These are phyloP conservation scores for Prototheca stagnorum DNA, from an alignment of 163 green algal genomes.

Conservation along the genomic window DNA sequence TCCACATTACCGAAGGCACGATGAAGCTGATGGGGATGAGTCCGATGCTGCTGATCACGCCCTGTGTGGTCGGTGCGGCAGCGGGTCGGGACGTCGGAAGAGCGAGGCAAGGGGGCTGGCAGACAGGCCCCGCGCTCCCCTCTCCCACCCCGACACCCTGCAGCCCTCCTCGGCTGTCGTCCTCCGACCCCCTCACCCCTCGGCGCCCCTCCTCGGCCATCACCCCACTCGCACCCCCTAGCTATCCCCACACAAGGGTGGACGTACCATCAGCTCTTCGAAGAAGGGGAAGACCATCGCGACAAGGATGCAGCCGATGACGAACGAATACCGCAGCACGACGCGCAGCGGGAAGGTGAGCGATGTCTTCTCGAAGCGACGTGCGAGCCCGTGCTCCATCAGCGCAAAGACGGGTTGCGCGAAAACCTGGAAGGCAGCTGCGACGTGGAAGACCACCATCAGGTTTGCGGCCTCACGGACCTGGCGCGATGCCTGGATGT, in stretches of 20 bases:
- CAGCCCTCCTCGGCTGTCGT: no score
- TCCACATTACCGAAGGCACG: constrained; percentile 1
- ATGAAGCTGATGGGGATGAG: constrained; percentile 8
- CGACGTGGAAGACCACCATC: constrained; percentile 31
- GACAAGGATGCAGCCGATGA: constrained; percentile 13
- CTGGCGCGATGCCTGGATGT: constrained; percentile 4
- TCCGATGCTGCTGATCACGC: constrained; percentile 5
- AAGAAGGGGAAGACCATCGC: constrained; percentile 21
- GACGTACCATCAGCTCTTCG: constrained; percentile 15
- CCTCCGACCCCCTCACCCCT: no score
- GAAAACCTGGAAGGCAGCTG: constrained; percentile 30
- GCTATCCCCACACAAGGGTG: no score
- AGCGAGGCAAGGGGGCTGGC: no score
- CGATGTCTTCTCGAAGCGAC: no score
- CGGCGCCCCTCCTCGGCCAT: no score
- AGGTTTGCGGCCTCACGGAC: constrained; percentile 23
- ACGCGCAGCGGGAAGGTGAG: no score
- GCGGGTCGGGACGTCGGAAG: no score
- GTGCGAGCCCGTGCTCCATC: constrained; percentile 15
- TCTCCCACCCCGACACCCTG: no score
- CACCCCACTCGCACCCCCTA: no score
- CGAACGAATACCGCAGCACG: constrained; percentile 7
- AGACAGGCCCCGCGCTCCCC: no score
- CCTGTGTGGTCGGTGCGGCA: no score
- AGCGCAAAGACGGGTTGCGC: constrained; percentile 27